phyloP scores from a whole-genome alignment of 768 basidiomycete species.

The Boletus reticuloceps region DNA sequence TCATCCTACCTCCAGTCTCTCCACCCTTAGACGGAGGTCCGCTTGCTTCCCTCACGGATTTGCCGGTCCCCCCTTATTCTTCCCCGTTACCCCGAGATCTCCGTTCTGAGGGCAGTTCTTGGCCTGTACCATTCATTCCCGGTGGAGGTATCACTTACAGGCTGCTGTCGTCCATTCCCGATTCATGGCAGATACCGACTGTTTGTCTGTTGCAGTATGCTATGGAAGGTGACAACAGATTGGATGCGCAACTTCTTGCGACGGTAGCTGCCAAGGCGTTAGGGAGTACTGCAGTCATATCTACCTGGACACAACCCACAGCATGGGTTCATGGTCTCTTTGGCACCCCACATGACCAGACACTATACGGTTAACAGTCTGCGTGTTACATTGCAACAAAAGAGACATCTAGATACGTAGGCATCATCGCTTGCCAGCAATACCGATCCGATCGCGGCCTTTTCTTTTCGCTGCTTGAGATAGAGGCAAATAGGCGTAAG shows the following conservation, averaged over 20 bases:
- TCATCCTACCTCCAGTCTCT: constrained; percentile 45
- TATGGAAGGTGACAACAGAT: constrained; percentile 79
- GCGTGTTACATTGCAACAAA: neutral
- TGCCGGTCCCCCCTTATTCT: constrained; percentile 56
- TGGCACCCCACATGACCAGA: constrained; percentile 70
- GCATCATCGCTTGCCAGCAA: constrained; percentile 60
- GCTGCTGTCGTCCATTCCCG: constrained; percentile 56
- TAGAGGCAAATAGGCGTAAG: constrained; percentile 88
- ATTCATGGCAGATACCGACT: constrained; percentile 49
- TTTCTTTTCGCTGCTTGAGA: constrained; percentile 74
- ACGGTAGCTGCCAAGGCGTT: constrained; percentile 49
- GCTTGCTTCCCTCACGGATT: constrained; percentile 39
- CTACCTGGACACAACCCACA: constrained; percentile 57
- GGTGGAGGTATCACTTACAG: constrained; percentile 73
- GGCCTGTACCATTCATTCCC: constrained; percentile 67
- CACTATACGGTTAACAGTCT: constrained; percentile 56
- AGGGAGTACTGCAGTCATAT: constrained; percentile 30
- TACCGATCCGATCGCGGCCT: constrained; percentile 49
- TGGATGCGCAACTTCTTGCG: constrained; percentile 65
- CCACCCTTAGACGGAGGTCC: constrained; percentile 44
- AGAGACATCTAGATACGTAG: neutral
- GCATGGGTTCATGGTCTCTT: constrained; percentile 65
- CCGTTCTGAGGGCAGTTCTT: constrained; percentile 21
- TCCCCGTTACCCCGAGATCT: constrained; percentile 44
- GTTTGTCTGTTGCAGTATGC: constrained; percentile 70